Base-by-base conservation (phyloP, 2,329 filamentous ascomycete species). In the Verticillium alfalfae region DNA sequence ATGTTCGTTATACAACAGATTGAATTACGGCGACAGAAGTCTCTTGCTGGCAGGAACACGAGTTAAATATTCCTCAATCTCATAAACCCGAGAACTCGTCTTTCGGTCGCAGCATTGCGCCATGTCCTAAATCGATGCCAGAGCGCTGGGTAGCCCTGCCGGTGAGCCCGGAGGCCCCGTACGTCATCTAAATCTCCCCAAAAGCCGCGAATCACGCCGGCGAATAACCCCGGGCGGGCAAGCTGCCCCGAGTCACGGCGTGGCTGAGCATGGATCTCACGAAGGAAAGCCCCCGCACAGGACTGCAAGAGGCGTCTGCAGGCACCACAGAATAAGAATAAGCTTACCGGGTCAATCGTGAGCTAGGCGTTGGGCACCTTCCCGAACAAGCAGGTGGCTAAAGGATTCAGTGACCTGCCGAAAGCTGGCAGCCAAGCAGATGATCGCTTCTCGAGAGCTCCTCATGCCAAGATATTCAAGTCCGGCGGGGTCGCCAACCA, bases 401-500 rank as follows among this genome's bases (percentile, higher is more conserved):
- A 34, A 16, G 34, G 13, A 6, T 16, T 16, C 26, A 13, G 3
- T n/a, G 37, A 61, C 60, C 60, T 61, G 55, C 60, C 55, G 39
- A 54, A 61, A 61, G 31, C 55, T 49, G 34, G 12, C 36, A 22
- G 55, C 60, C 56, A 58, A 61, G 56, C 22, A 36, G 39, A 54
- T 45, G 52, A 34, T 36, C 54, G 34, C 26, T 36, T 36, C 45
- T 52, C 26, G 13, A 34, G 10, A 61, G 9, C 12, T 18, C 39
- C 55, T 31, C 31, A 45, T 56, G 60, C 52, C 56, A 34, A 34
- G 22, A 58, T 26, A 34, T 37, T 18, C 36, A 52, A 60, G 61
- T 15, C 36, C 57, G 57, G 61, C 57, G 49, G 38, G 52, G 45
- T 57, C 41, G 16, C 56, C 54, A n/a, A 26, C 61, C 61, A 62